Evolutionary conservation across 2,329 filamentous ascomycete genomes (phyloP).

Genomic region (Emergomyces africanus): DNA sequence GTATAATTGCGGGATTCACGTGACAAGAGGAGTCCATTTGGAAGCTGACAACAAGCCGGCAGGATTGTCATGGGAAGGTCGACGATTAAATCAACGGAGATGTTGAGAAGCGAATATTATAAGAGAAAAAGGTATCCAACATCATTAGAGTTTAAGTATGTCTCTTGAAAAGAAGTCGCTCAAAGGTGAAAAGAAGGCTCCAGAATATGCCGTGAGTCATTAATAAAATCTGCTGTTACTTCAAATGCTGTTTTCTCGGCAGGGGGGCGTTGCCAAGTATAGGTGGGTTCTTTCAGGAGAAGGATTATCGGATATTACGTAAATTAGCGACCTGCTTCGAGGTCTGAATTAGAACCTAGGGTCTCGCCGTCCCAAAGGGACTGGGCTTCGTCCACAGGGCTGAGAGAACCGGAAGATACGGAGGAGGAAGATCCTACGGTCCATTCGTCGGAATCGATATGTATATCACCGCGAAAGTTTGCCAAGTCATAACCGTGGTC

Average conservation of each 20-base stretch:
- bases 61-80: slow-evolving; percentile 2
- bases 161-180: slow-evolving; percentile 18
- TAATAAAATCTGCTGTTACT: slow-evolving; percentile 10
- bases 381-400: slow-evolving; percentile 48
- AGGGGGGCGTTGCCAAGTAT: slow-evolving; percentile 3
- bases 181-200: slow-evolving; percentile 20
- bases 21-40: neutral
- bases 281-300: neutral
- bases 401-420: slow-evolving; percentile 52
- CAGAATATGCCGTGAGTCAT: slow-evolving; percentile 26
- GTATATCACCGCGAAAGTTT: slow-evolving; percentile 42
- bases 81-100: neutral
- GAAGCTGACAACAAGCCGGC: neutral
- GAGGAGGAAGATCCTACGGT: slow-evolving; percentile 73
- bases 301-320: neutral
- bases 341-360: slow-evolving; percentile 24
- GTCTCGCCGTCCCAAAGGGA: slow-evolving; percentile 30
- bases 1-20: neutral
- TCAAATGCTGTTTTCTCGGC: slow-evolving; percentile 14
- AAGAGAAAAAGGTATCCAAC: slow-evolving; percentile 12
- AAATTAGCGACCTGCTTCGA: slow-evolving; percentile 27
- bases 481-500: slow-evolving; percentile 40
- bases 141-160: slow-evolving; percentile 26
- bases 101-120: slow-evolving; percentile 12
- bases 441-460: slow-evolving; percentile 74